These are phyloP conservation scores for Arthrobotrys entomopaga DNA, from an alignment of 2,329 filamentous ascomycete genomes.

Conservation along the genomic window DNA sequence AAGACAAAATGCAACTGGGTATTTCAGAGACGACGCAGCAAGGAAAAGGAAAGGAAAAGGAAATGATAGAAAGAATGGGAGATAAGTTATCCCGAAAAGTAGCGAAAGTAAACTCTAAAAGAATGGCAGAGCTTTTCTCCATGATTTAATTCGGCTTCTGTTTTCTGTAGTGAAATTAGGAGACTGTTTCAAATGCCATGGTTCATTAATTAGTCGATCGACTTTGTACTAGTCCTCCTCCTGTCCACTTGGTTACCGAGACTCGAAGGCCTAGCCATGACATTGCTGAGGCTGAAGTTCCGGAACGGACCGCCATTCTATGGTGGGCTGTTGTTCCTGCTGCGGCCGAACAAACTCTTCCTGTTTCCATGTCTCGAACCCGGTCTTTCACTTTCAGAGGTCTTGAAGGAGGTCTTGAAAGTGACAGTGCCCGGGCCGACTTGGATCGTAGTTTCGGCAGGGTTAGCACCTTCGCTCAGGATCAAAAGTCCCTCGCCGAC, in stretches of 20 bases:
- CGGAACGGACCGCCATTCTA: conserved; percentile 43
- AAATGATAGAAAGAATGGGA: neutral
- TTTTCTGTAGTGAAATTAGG: neutral
- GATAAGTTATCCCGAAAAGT: neutral
- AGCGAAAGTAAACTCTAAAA: conserved; percentile 8
- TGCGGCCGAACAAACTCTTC: conserved; percentile 38
- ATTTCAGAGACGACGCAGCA: conserved; percentile 24
- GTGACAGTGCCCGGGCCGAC: conserved; percentile 78
- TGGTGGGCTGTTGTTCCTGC: conserved; percentile 44
- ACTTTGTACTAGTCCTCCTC: conserved; percentile 37
- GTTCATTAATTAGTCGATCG: conserved; percentile 31
- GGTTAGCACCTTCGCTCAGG: conserved; percentile 79
- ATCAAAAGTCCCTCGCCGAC: conserved; percentile 90
- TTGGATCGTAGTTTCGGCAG: conserved; percentile 76
- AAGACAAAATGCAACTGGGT: conserved; percentile 34
- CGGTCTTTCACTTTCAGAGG: conserved; percentile 63
- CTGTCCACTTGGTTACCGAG: neutral
- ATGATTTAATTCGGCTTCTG: neutral
- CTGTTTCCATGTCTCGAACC: conserved; percentile 32
- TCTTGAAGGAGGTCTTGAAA: conserved; percentile 77
- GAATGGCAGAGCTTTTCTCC: neutral
- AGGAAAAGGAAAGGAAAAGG: conserved; percentile 3
- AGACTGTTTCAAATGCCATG: too few relatives aligned
- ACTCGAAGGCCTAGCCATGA: conserved; percentile 16
- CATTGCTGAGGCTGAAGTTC: conserved; percentile 43